phyloP scores from a whole-genome alignment of 768 basidiomycete species.

The Paxillus ammoniavirescens region DNA sequence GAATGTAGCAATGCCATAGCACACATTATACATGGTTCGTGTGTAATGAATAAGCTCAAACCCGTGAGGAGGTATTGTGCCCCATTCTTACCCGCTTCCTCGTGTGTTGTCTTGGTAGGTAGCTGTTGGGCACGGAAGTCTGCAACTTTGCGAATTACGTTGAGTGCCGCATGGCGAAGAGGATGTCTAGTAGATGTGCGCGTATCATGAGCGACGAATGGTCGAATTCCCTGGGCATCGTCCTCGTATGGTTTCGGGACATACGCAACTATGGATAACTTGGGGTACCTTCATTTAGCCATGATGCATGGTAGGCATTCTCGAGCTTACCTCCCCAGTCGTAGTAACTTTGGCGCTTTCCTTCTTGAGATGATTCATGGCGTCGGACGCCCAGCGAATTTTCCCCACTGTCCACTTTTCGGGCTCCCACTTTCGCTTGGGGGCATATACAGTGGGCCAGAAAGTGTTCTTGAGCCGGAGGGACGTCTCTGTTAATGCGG shows the following conservation, averaged over 20 bases:
- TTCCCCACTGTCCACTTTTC: constrained; percentile 67
- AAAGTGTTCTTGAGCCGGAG: constrained; percentile 62
- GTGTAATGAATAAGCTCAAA: constrained; percentile 81
- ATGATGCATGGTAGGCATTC: not conserved
- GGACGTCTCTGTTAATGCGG: constrained; percentile 68
- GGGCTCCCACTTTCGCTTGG: constrained; percentile 62
- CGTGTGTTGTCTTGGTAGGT: not conserved
- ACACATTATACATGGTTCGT: constrained; percentile 99
- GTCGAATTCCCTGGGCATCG: constrained; percentile 16
- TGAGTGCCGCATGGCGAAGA: constrained; percentile 82
- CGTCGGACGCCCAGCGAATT: constrained; percentile 73
- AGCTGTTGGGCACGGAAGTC: constrained; percentile 43
- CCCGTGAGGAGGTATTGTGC: constrained; percentile 87
- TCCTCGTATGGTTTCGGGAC: constrained; percentile 56
- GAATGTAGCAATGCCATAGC: constrained; percentile 95
- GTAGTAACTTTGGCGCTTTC: constrained; percentile 47
- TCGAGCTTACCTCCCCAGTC: constrained; percentile 56
- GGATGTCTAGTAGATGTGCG: constrained; percentile 69
- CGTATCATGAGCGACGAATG: constrained; percentile 67
- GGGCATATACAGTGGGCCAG: constrained; percentile 87
- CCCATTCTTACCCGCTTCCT: constrained; percentile 48
- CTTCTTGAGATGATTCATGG: constrained; percentile 52
- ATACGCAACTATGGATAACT: constrained; percentile 78
- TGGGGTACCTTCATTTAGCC: not conserved
- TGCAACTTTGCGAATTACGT: constrained; percentile 66